Conservation (phyloP, 2,329 filamentous ascomycete genomes). For the Paramyrothecium roridum region DNA sequence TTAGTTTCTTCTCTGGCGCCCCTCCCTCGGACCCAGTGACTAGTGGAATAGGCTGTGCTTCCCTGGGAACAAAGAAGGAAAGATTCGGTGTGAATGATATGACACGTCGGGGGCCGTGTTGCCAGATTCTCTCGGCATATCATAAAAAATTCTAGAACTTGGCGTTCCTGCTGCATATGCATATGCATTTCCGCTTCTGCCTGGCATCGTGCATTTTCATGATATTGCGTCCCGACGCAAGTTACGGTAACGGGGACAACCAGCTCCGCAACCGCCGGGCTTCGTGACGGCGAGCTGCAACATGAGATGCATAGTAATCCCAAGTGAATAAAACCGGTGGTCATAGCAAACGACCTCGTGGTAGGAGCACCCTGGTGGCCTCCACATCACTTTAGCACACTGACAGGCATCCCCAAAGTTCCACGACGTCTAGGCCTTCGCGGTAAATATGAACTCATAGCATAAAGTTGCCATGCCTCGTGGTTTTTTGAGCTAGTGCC, state of each 20-base stretch:
- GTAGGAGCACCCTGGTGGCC: not conserved
- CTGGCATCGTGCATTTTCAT: too few relatives aligned
- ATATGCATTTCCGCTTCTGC: too few relatives aligned
- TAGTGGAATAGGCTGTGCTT: not conserved
- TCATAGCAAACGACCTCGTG: not conserved
- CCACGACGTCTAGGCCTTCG: not conserved
- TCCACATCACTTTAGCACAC: not conserved
- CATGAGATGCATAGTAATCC: not conserved
- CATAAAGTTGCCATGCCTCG: not conserved
- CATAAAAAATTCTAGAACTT: too few relatives aligned
- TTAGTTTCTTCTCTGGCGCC: not conserved
- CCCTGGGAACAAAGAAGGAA: too few relatives aligned
- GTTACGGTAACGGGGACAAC: too few relatives aligned
- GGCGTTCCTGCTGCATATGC: too few relatives aligned
- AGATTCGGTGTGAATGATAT: too few relatives aligned
- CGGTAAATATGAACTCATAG: not conserved
- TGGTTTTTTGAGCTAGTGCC: not conserved
- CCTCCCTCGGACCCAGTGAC: not conserved
- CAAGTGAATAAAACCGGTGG: not conserved
- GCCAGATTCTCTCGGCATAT: too few relatives aligned
- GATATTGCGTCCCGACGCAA: too few relatives aligned
- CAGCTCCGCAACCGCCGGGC: too few relatives aligned
- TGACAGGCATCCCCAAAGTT: not conserved
- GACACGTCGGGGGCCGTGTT: too few relatives aligned
- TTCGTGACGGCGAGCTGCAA: too few relatives aligned